Evolutionary conservation across 1,284 basidiomycete species (phyloP).

Genomic region (Apiotrichum brassicae): DNA sequence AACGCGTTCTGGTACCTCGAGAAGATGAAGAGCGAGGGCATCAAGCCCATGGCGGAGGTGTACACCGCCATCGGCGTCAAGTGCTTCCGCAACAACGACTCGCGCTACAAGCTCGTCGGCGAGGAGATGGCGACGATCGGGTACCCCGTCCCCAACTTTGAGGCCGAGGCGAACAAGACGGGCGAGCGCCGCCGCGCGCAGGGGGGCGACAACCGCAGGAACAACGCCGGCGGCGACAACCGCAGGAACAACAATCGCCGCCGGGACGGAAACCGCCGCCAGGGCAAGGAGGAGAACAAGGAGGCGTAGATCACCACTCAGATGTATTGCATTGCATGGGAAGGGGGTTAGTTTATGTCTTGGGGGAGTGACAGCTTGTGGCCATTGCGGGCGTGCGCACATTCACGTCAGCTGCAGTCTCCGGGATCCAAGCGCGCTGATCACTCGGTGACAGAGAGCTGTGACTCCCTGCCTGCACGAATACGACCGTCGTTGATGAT

Average conservation of each 20-base stretch:
- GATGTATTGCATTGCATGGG: constrained; percentile 9
- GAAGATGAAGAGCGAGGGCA: constrained; percentile 65
- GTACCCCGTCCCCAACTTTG: constrained; percentile 33
- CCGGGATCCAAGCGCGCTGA: too few species aligned
- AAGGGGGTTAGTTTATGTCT: too few species aligned
- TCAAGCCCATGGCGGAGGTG: constrained; percentile 54
- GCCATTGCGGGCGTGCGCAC: too few species aligned
- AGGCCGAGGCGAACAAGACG: not conserved
- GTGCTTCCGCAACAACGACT: constrained; percentile 57
- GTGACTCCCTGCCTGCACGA: not conserved
- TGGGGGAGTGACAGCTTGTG: too few species aligned
- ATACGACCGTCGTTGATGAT: not conserved
- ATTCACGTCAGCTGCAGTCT: too few species aligned
- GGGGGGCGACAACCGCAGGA: not conserved
- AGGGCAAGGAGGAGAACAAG: not conserved
- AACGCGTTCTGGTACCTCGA: constrained; percentile 82
- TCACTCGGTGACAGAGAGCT: too few species aligned
- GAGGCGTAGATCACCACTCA: not conserved
- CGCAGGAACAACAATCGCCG: not conserved
- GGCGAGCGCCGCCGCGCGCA: too few species aligned
- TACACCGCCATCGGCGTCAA: constrained; percentile 60
- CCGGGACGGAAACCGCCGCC: not conserved
- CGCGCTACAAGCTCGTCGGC: constrained; percentile 59
- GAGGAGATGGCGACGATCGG: constrained; percentile 61
- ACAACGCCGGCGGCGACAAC: not conserved